These are phyloP conservation scores for Lipomyces yamadae DNA, from an alignment of 805 yeast genomes.

Conservation along the genomic window DNA sequence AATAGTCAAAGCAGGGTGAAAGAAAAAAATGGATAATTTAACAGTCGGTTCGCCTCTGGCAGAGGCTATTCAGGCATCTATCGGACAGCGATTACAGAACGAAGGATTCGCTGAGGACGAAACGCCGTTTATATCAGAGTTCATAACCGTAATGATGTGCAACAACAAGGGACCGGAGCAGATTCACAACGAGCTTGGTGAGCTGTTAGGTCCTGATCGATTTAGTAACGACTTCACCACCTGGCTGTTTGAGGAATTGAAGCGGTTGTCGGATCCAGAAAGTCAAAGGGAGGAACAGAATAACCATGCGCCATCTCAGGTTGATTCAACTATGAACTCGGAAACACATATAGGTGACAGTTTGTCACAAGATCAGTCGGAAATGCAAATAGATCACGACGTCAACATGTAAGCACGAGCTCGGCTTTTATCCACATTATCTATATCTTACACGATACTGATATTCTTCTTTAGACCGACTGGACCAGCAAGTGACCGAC, in stretches of 20 bases:
- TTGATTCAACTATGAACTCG: neutral
- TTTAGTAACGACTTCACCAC: slow-evolving; percentile 37
- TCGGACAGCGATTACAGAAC: slow-evolving; percentile 33
- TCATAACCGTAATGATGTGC: slow-evolving; percentile 41
- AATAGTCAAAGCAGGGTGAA: neutral
- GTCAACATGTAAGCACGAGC: neutral
- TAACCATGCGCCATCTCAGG: neutral
- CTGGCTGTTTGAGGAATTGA: slow-evolving; percentile 39
- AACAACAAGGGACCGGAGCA: slow-evolving; percentile 39
- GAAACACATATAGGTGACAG: neutral
- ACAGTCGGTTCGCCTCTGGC: slow-evolving; percentile 35
- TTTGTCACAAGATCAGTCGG: neutral
- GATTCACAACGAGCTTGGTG: slow-evolving; percentile 38
- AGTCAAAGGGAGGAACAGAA: neutral
- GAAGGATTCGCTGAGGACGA: slow-evolving; percentile 41
- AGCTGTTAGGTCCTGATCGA: slow-evolving; percentile 40
- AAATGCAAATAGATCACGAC: neutral
- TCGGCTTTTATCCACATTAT: neutral
- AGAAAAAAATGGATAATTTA: slow-evolving; percentile 13
- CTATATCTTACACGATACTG: neutral
- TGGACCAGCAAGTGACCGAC: slow-evolving; percentile 1
- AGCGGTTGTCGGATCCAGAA: slow-evolving; percentile 12
- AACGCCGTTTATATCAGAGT: slow-evolving; percentile 41
- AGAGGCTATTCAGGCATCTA: slow-evolving; percentile 30
- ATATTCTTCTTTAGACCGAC: slow-evolving; percentile 2